Evolutionary conservation across 1,139 yeast species (phyloP).

Genomic region (Lodderomyces beijingensis): DNA sequence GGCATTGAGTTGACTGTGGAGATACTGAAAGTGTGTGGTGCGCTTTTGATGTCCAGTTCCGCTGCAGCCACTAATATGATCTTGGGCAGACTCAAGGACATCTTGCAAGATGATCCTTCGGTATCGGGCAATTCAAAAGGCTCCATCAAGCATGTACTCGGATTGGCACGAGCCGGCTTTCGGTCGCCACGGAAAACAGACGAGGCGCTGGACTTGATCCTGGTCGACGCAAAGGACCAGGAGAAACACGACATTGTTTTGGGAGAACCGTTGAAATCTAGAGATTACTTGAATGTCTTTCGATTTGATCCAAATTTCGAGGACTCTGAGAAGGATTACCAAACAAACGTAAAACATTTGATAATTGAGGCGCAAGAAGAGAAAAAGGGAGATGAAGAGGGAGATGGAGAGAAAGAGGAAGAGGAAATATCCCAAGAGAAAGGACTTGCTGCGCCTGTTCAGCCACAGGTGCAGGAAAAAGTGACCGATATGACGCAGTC

Average conservation of each 20-base stretch:
- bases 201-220: conserved; percentile 48
- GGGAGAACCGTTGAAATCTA: conserved; percentile 39
- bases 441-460: conserved; percentile 7
- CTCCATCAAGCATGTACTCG: conserved; percentile 51
- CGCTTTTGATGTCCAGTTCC: conserved; percentile 19
- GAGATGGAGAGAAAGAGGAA: conserved; percentile 11
- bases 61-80: conserved; percentile 40
- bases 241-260: conserved; percentile 57
- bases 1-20: conserved; percentile 22
- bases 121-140: conserved; percentile 42
- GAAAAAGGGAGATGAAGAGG: conserved; percentile 13
- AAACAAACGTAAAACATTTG: conserved; percentile 15
- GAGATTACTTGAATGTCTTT: conserved; percentile 49
- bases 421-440: conserved; percentile 14
- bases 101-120: conserved; percentile 51
- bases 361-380: conserved; percentile 16
- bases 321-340: conserved; percentile 41
- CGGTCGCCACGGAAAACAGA: conserved; percentile 32
- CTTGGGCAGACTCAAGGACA: conserved; percentile 56
- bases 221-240: conserved; percentile 65
- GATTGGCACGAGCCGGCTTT: conserved; percentile 47
- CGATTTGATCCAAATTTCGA: conserved; percentile 50
- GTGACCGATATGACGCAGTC: conserved; percentile 65
- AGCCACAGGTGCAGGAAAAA: conserved; percentile 8
- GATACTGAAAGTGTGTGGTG: conserved; percentile 24